Evolutionary conservation across 257 asterid genomes (phyloP).

Genomic region (Solanum pennellii): DNA sequence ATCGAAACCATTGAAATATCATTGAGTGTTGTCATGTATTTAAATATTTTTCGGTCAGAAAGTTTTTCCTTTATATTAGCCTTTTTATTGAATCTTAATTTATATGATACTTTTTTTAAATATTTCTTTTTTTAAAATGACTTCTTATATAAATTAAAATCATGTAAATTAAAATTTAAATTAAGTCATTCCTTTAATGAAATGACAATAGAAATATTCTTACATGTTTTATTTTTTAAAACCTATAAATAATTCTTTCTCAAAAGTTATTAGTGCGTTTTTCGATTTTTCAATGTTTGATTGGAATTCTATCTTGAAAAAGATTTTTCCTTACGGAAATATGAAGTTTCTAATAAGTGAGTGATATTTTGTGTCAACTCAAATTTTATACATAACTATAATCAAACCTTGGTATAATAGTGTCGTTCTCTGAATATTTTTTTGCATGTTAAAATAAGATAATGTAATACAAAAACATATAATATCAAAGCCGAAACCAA

Average conservation of each 20-base stretch:
- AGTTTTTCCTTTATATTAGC: not conserved
- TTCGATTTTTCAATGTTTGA: not conserved
- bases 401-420: not conserved
- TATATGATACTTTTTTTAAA: not conserved
- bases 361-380: not conserved
- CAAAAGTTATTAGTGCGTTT: not conserved
- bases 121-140: not conserved
- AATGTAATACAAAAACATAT: not conserved
- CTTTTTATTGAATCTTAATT: not conserved
- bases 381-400: not conserved
- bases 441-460: not conserved
- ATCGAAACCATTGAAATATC: not conserved
- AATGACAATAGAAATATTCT: not conserved
- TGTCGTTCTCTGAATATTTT: not conserved
- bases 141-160: not conserved
- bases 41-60: not conserved
- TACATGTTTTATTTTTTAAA: not conserved
- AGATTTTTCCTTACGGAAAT: too few relatives aligned
- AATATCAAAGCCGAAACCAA: not conserved
- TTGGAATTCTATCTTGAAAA: not conserved
- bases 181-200: not conserved
- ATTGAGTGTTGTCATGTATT: not conserved
- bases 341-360: too few relatives aligned
- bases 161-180: not conserved
- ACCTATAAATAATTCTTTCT: not conserved